These are phyloP conservation scores for Fusarium pseudocircinatum DNA, from an alignment of 2,329 filamentous ascomycete genomes.

Conservation along the genomic window DNA sequence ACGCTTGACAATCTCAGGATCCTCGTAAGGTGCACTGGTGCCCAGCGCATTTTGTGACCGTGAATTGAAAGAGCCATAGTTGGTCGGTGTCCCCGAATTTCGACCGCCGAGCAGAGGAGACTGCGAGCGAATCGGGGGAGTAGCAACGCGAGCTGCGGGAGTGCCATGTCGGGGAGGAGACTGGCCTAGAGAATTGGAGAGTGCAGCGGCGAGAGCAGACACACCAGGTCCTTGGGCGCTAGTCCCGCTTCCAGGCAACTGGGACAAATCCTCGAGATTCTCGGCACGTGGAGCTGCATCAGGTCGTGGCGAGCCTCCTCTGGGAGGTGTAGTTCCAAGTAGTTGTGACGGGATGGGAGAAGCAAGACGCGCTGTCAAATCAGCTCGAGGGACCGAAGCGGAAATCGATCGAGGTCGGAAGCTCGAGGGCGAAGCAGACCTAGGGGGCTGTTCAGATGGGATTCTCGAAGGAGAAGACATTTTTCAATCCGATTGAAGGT, in stretches of 20 bases:
- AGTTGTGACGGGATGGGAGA: slow-evolving; percentile 61
- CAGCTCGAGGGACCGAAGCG: slow-evolving; percentile 65
- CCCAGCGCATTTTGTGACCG: slow-evolving; percentile 63
- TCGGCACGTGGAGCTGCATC: slow-evolving; percentile 32
- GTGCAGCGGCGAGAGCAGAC: slow-evolving; percentile 88
- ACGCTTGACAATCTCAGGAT: slow-evolving; percentile 89
- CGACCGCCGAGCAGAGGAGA: slow-evolving; percentile 53
- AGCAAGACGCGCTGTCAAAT: slow-evolving; percentile 69
- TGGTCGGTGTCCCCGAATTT: slow-evolving; percentile 67
- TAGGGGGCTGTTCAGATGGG: slow-evolving; percentile 50
- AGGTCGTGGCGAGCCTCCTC: slow-evolving; percentile 47
- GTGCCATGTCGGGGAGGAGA: slow-evolving; percentile 77
- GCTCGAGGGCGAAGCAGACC: slow-evolving; percentile 60
- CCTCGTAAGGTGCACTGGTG: slow-evolving; percentile 73
- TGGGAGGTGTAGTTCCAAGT: slow-evolving; percentile 50
- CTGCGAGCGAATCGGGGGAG: slow-evolving; percentile 59
- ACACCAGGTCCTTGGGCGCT: slow-evolving; percentile 80
- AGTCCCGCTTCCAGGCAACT: slow-evolving; percentile 71
- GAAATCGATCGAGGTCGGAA: slow-evolving; percentile 57
- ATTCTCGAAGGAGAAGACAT: slow-evolving; percentile 54
- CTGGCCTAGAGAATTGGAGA: slow-evolving; percentile 77
- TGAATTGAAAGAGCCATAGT: slow-evolving; percentile 87
- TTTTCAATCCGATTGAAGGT: slow-evolving; percentile 25
- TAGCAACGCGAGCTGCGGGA: slow-evolving; percentile 63
- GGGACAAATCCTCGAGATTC: slow-evolving; percentile 60